Evolutionary conservation across 345 rosid genomes (phyloP).

Genomic region (Mercurialis annua): DNA sequence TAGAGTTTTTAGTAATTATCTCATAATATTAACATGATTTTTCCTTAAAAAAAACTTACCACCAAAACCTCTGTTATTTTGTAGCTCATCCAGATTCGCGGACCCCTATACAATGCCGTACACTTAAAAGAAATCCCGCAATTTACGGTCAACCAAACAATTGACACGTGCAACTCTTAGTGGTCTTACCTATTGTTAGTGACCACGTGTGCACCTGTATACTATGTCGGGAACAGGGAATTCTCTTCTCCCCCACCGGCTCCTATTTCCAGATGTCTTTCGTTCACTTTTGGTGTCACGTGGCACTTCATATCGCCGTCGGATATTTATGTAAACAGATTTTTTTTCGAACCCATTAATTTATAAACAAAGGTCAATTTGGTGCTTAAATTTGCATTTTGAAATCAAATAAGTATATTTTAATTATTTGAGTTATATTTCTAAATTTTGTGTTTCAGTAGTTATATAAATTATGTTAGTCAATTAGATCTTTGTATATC

Average conservation of each 20-base stretch:
- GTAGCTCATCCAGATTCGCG: slow-evolving; percentile 10
- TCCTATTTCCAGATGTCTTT: background rate
- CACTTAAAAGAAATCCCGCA: slow-evolving; percentile 30
- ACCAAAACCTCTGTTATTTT: slow-evolving; percentile 8
- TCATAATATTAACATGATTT: too few species aligned
- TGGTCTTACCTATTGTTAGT: slow-evolving; percentile 16
- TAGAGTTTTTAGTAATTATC: too few species aligned
- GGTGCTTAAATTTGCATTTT: too few species aligned
- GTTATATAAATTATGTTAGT: too few species aligned
- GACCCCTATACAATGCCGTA: slow-evolving; percentile 22
- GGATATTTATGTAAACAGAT: background rate
- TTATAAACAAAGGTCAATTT: too few species aligned
- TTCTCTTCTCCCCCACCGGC: background rate
- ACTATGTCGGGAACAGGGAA: slow-evolving; percentile 29
- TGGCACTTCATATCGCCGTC: background rate
- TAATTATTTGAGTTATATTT: too few species aligned
- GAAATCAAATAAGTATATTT: too few species aligned
- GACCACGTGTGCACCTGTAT: slow-evolving; percentile 39
- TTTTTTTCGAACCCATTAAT: too few species aligned
- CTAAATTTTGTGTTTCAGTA: too few species aligned
- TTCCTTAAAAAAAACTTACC: background rate
- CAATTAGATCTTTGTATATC: too few species aligned
- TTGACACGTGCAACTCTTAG: slow-evolving; percentile 25
- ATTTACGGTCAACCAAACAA: slow-evolving; percentile 18
- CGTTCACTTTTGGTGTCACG: background rate